Evolutionary conservation across 257 asterid genomes (phyloP), one percentile per base, ranked within the genome.

Genomic region (Przewalskia tangutica): DNA sequence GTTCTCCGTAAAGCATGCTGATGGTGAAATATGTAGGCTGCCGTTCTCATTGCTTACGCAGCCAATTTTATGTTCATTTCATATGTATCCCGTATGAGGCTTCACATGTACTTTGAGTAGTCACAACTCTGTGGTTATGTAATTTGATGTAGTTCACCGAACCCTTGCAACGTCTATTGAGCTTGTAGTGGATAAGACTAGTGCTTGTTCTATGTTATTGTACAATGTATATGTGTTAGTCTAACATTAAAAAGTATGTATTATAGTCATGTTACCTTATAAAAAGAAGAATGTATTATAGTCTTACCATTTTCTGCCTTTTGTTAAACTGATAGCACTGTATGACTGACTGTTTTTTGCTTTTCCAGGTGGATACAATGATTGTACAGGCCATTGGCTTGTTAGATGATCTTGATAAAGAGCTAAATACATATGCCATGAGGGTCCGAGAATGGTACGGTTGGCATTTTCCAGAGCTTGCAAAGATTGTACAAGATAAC

Each of bases 371-470:
- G 71, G 98, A 94, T 82, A 94, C 97, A 1, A 94, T 94, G 98
- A 90, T 94, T 81, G 93, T 94, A 70, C 98, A 94, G 85, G 98
- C 97, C 77, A 94, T 94, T 80, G 81, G 97, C 89, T 91, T 94
- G 89, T 86, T 94, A 89, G 97, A 94, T 85, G 97, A 94, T 83
- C 96, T 94, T 76, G 98, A 94, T 87, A 94, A 94, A 86, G 98
- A 94, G 89, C 87, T 94, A 81, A 93, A 94, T 78, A 92, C 97
- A 2, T 94, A 94, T 86, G 98, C 97, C 8, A 94, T 94, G 98
- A 91, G 98, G 87, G 98, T 94, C 46, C 88, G 97, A 77, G 97
- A 94, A 86, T 94, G 98, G 98, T 93, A 91, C 38, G 98, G 98
- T 42, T 94, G 97, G 98, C 98, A 94, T 89, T 94, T 94, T 58